Evolutionary conservation across 2,329 filamentous ascomycete genomes (phyloP).

Genomic region (Sporothrix variecibatus): DNA sequence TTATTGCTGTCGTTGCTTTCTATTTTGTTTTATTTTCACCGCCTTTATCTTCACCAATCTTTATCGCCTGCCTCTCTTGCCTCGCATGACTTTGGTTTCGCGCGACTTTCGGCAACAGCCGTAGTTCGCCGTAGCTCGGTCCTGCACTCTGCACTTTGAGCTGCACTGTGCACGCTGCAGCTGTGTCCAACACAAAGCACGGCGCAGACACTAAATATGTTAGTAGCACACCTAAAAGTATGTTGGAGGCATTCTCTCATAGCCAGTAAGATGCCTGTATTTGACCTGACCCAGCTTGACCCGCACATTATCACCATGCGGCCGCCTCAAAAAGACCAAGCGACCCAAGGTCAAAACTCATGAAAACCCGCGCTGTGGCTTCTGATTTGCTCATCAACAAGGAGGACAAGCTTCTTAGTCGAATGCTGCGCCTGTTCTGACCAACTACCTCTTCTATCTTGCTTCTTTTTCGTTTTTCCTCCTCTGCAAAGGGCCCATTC

Average conservation of each 20-base stretch:
- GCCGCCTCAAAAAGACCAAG: not conserved
- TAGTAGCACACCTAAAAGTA: not conserved
- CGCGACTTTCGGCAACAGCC: not conserved
- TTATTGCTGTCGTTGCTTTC: not conserved
- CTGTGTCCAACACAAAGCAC: not conserved
- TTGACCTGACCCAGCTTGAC: not conserved
- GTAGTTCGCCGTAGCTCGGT: not conserved
- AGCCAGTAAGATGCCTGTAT: not conserved
- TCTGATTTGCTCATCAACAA: slow-evolving; percentile 34
- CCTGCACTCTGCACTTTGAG: not conserved
- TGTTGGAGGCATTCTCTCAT: not conserved
- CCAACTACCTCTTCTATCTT: not conserved
- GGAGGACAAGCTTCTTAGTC: not conserved
- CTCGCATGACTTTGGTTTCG: not conserved
- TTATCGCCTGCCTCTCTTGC: not conserved
- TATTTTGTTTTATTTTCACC: not conserved
- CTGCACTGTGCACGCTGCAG: not conserved
- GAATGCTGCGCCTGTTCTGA: slow-evolving; percentile 6
- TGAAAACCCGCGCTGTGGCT: slow-evolving; percentile 2
- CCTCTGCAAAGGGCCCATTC: not conserved
- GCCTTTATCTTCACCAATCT: not conserved
- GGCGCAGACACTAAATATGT: not conserved
- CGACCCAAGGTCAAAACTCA: not conserved
- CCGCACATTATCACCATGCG: slow-evolving; percentile 10
- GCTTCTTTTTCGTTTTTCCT: not conserved